Base-by-base conservation (phyloP, 345 rosid species). In the Isatis tinctoria region DNA sequence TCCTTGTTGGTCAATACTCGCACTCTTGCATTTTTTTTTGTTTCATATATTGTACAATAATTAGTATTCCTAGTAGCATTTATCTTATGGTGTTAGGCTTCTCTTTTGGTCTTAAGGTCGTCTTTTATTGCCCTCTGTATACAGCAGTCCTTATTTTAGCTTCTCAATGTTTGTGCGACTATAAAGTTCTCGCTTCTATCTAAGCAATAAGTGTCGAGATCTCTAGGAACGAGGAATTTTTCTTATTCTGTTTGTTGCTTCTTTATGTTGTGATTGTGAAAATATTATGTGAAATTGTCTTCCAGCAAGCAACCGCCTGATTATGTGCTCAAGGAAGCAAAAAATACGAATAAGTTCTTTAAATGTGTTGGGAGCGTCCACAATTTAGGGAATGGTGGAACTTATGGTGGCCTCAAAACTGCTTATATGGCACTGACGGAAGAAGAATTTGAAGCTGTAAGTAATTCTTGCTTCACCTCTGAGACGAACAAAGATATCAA, bases 281-380 rank as follows among this genome's bases (percentile, higher is more conserved):
- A 76, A 64, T 73, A 68, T 80, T 74, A 35, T 80, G 75, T 73
- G 28, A 72, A 81, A 41, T 75, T 75, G 63, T 78, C 58, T 80
- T 82, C 48, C 83, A 96, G 99, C 74, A 87, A 79, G 64, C 97
- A 96, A 76, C 99, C 99, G 74, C 98, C 99, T 69, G 99, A 92
- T 82, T 89, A 89, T 81, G 74, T 92, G 51, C 88, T 96, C 62
- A 89, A 90, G 87, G 98, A 92, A 82, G 96, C 99, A 66, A 92
- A 92, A 81, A 87, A 84, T 78, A 84, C 93, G 2, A 87, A 70
- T 58, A 96, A 92, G 83, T 96, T 92, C 79, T 96, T 92, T 72
- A 96, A 95, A 82, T 94, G 99, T 77, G 60, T 94, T 67, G 97
- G 96, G 73, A 92, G 84, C 79, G 85, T 87, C 79, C 91, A 90